A percentile compares a stretch with the other conserved stretches of the same genome.
phyloP scores from a whole-genome alignment of 2,329 filamentous ascomycete species.

The Pseudogymnoascus sp. region DNA sequence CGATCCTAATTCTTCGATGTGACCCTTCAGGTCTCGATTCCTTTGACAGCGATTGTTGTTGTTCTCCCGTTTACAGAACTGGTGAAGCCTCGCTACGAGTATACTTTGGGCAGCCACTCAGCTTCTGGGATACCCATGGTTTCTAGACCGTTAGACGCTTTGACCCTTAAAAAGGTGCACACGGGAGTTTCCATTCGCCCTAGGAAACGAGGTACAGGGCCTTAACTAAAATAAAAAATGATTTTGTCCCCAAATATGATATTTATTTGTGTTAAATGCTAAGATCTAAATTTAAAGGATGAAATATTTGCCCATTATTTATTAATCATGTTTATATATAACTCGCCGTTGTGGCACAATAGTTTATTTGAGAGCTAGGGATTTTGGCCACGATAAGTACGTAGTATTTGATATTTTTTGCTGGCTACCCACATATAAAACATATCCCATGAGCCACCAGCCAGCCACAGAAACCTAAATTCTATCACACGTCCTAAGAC shows the following conservation, averaged over 20 bases:
- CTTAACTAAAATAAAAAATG: background rate
- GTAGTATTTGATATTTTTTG: background rate
- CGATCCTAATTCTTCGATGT: constrained; percentile 1
- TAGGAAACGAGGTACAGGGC: background rate
- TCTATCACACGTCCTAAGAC: background rate
- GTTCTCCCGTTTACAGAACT: background rate
- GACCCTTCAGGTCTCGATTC: constrained; percentile 5
- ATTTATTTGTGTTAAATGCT: background rate
- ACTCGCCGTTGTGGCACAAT: background rate
- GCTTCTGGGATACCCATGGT: background rate
- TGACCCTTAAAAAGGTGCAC: constrained; percentile 1
- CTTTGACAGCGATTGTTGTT: background rate
- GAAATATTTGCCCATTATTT: too few species aligned
- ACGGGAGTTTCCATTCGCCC: background rate
- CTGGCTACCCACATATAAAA: background rate
- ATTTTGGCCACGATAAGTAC: background rate
- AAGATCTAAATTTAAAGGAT: background rate
- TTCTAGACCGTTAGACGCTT: constrained; percentile 7
- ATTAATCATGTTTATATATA: background rate
- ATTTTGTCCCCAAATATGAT: background rate
- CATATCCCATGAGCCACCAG: background rate
- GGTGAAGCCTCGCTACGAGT: background rate
- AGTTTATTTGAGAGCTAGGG: background rate
- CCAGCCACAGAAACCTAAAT: background rate
- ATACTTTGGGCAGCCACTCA: constrained; percentile 5